These are phyloP conservation scores for Breviolum minutum DNA, from an alignment of 73 alveolate genomes.

Conservation along the genomic window DNA sequence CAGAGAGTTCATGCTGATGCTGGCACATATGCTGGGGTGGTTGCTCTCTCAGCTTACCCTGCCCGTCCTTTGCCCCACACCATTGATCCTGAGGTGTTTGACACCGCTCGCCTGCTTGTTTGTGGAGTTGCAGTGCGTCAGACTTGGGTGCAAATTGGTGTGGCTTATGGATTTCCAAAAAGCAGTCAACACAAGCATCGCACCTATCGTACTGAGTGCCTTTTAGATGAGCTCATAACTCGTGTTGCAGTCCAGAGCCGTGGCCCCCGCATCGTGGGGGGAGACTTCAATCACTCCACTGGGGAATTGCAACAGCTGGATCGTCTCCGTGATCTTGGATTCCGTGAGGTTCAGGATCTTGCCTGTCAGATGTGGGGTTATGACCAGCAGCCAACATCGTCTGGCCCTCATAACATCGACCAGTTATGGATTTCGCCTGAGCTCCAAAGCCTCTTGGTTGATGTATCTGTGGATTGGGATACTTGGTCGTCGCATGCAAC, in stretches of 20 bases:
- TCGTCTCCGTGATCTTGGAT: not conserved
- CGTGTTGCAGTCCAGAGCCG: not conserved
- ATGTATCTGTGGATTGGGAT: not conserved
- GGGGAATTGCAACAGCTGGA: not conserved
- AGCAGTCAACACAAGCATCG: not conserved
- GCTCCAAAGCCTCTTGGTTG: not conserved
- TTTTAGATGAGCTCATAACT: not conserved
- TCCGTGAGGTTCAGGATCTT: conserved; percentile 6
- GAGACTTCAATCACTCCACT: not conserved
- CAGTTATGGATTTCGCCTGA: not conserved
- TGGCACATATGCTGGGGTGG: not conserved
- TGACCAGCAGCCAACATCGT: not conserved
- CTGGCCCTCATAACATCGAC: not conserved
- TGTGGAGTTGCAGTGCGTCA: not conserved
- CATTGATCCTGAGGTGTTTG: not conserved
- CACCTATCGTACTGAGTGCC: not conserved
- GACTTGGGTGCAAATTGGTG: not conserved
- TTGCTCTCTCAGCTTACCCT: not conserved
- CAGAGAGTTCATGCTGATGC: not conserved
- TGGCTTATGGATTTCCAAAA: not conserved
- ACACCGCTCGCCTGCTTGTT: not conserved
- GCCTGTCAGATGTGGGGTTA: not conserved
- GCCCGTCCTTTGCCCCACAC: not conserved
- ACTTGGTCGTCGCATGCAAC: not conserved
- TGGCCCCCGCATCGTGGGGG: not conserved